These are phyloP conservation scores for Exophiala aquamarina DNA, from an alignment of 2,329 filamentous ascomycete genomes.

Conservation along the genomic window DNA sequence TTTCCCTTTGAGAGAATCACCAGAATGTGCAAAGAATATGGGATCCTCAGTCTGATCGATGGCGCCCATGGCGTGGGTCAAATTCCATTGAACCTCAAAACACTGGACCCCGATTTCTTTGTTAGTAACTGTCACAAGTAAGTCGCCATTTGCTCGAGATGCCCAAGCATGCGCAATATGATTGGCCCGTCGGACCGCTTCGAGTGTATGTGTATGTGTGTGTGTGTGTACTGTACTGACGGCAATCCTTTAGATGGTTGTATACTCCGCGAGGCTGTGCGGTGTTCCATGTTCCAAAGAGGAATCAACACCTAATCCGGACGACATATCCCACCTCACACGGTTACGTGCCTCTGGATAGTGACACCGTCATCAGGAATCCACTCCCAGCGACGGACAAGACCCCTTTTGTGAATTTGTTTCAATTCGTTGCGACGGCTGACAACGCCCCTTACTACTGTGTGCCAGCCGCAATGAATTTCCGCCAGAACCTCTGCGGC, in stretches of 20 bases:
- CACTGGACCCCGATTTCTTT: conserved; percentile 79
- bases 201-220: no score
- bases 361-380: conserved; percentile 8
- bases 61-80: conserved; percentile 84
- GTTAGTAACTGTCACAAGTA: conserved; percentile 80
- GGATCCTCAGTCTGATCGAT: conserved; percentile 74
- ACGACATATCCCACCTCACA: conserved; percentile 78
- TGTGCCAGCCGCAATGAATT: conserved; percentile 69
- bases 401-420: conserved; percentile 65
- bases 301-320: conserved; percentile 74
- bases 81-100: conserved; percentile 66
- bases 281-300: conserved; percentile 72
- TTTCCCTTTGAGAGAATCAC: conserved; percentile 75
- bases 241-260: conserved; percentile 61
- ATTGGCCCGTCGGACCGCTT: no score
- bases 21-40: conserved; percentile 63
- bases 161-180: neutral
- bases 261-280: conserved; percentile 77
- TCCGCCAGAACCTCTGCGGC: conserved; percentile 66
- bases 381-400: conserved; percentile 39
- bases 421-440: conserved; percentile 74
- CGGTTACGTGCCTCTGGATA: conserved; percentile 60
- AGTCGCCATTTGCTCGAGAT: conserved; percentile 10
- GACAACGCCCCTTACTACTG: conserved; percentile 73
- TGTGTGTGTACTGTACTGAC: no score